Evolutionary conservation across 148 eudicot species (phyloP).

Genomic region (Pouteria glomerata): DNA sequence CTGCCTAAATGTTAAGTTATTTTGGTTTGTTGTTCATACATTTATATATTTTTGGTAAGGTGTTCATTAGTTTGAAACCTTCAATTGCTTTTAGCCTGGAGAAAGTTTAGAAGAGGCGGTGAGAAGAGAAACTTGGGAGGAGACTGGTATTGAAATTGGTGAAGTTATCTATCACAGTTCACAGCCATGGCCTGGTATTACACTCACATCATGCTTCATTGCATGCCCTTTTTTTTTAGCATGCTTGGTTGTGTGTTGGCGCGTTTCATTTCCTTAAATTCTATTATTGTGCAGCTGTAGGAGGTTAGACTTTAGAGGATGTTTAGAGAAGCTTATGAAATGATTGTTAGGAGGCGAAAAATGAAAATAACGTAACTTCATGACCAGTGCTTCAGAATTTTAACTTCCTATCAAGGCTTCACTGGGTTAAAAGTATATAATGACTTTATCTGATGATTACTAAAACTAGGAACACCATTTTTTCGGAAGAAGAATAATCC

Average conservation of each 20-base stretch:
- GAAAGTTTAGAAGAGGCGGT: slow-evolving; percentile 99
- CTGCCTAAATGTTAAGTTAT: background rate
- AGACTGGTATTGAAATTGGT: slow-evolving; percentile 93
- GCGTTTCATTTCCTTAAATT: background rate
- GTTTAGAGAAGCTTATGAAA: background rate
- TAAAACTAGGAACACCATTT: background rate
- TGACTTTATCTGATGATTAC: background rate
- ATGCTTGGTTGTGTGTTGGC: background rate
- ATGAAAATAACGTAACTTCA: background rate
- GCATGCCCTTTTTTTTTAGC: background rate
- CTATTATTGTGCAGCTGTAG: background rate
- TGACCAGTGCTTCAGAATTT: too few relatives aligned
- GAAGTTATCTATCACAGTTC: slow-evolving; percentile 95
- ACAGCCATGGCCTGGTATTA: slow-evolving; percentile 95
- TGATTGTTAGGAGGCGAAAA: background rate
- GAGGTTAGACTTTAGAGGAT: background rate
- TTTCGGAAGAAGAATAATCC: background rate
- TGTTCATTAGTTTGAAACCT: slow-evolving; percentile 6
- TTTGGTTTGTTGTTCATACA: background rate
- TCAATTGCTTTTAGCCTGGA: slow-evolving; percentile 58
- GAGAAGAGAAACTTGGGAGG: slow-evolving; percentile 97
- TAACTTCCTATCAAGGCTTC: too few relatives aligned
- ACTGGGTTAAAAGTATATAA: background rate
- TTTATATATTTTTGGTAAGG: background rate
- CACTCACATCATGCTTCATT: background rate